Percentiles rank a stretch among this genome's conserved stretches.
Evolutionary conservation across 352 stramenopile species (phyloP).

Genomic region (Pythium aristosporum): DNA sequence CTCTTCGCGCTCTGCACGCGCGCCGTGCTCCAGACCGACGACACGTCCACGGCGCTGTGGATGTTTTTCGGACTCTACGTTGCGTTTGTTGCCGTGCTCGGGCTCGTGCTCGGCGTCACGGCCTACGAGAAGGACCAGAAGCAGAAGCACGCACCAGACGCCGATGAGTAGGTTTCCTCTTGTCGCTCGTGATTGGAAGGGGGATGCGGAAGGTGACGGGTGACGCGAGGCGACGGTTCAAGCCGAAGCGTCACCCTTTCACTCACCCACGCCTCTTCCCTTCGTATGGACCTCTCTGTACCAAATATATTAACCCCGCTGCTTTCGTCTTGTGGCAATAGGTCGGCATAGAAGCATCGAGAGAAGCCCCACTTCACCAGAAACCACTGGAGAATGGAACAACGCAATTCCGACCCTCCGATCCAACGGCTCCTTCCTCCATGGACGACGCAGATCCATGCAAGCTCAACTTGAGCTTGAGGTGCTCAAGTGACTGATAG

Average conservation of each 20-base stretch:
- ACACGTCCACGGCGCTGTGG: constrained; percentile 79
- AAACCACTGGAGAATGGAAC: neutral
- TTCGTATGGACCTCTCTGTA: neutral
- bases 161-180: constrained; percentile 29
- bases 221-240: neutral
- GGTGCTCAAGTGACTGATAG: no score
- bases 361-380: neutral
- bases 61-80: constrained; percentile 77
- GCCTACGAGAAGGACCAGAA: constrained; percentile 67
- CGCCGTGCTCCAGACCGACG: constrained; percentile 72
- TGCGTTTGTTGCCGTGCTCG: constrained; percentile 59
- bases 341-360: constrained; percentile 3
- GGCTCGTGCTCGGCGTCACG: constrained; percentile 57
- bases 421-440: no score
- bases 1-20: constrained; percentile 74
- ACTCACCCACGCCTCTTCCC: neutral
- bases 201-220: neutral
- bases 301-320: neutral
- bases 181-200: neutral
- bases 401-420: neutral
- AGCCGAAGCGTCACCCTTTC: neutral
- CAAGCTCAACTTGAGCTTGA: no score
- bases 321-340: neutral
- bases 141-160: constrained; percentile 40
- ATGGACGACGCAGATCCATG: no score